Evolutionary conservation across 2,329 filamentous ascomycete genomes (phyloP).

Genomic region (Fusarium lateritium): DNA sequence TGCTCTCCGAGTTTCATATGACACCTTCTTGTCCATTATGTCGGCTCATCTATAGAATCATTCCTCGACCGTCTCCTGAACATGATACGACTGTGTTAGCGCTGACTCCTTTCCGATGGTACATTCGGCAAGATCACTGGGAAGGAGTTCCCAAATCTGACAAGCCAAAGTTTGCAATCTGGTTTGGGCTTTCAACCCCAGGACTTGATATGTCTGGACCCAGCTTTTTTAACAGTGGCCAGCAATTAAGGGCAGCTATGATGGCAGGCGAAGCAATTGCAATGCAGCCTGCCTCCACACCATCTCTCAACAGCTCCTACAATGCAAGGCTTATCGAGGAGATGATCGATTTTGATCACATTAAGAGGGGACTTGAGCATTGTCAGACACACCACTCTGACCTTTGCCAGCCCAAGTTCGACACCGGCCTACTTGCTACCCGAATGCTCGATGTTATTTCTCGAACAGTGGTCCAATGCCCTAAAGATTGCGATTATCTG

Average conservation of each 20-base stretch:
- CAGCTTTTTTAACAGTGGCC: not conserved
- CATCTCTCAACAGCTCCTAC: not conserved
- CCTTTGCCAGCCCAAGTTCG: not conserved
- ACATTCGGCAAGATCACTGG: not conserved
- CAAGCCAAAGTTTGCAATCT: not conserved
- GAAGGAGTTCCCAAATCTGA: not conserved
- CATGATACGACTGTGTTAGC: not conserved
- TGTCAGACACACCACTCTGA: not conserved
- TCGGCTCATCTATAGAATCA: not conserved
- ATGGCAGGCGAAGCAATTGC: not conserved
- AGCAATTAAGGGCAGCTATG: not conserved
- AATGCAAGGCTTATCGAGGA: not conserved
- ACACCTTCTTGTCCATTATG: not conserved
- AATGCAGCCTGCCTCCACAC: not conserved
- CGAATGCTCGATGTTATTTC: not conserved
- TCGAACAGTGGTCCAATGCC: not conserved
- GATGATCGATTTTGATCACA: not conserved
- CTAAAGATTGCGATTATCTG: not conserved
- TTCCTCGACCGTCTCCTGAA: not conserved
- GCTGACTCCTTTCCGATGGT: not conserved
- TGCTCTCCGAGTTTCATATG: not conserved
- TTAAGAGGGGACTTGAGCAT: not conserved
- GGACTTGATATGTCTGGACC: not conserved
- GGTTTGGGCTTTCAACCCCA: slow-evolving; percentile 3
- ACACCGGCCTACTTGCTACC: not conserved